Evolutionary conservation across 306 rosid genomes (phyloP).

Genomic region (Castanopsis chinensis): DNA sequence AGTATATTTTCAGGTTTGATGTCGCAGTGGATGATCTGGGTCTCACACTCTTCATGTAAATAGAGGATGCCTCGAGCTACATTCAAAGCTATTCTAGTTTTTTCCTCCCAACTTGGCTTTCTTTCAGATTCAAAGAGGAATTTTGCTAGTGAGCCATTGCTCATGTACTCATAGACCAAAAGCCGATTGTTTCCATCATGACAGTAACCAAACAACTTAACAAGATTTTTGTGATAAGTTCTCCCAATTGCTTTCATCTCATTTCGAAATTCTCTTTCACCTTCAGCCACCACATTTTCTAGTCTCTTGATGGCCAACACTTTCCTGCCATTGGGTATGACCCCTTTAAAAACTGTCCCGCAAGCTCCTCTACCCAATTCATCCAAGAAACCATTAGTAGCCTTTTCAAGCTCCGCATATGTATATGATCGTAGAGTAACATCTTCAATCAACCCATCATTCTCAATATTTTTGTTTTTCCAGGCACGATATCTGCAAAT

Average conservation of each 20-base stretch:
- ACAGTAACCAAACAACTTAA: slow-evolving; percentile 34
- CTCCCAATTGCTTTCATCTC: slow-evolving; percentile 23
- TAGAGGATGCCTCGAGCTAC: slow-evolving; percentile 32
- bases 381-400: slow-evolving; percentile 35
- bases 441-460: slow-evolving; percentile 3
- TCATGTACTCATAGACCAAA: slow-evolving; percentile 39
- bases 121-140: slow-evolving; percentile 17
- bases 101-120: slow-evolving; percentile 31
- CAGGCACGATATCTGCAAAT: background rate
- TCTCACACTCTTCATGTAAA: slow-evolving; percentile 44
- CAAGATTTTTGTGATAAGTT: slow-evolving; percentile 28
- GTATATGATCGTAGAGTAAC: slow-evolving; percentile 21
- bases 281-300: slow-evolving; percentile 15
- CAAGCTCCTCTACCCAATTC: slow-evolving; percentile 33
- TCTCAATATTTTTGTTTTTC: background rate
- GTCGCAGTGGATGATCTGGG: slow-evolving; percentile 44
- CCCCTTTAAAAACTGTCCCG: slow-evolving; percentile 38
- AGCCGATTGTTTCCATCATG: slow-evolving; percentile 31
- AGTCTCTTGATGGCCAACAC: slow-evolving; percentile 28
- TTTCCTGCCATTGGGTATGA: background rate
- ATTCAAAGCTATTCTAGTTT: slow-evolving; percentile 12
- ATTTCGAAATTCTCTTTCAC: slow-evolving; percentile 22
- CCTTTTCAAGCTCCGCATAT: slow-evolving; percentile 23
- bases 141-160: slow-evolving; percentile 31
- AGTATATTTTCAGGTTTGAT: slow-evolving; percentile 40